Conservation (phyloP, 2,329 filamentous ascomycete genomes). For the Mariannaea sp. region DNA sequence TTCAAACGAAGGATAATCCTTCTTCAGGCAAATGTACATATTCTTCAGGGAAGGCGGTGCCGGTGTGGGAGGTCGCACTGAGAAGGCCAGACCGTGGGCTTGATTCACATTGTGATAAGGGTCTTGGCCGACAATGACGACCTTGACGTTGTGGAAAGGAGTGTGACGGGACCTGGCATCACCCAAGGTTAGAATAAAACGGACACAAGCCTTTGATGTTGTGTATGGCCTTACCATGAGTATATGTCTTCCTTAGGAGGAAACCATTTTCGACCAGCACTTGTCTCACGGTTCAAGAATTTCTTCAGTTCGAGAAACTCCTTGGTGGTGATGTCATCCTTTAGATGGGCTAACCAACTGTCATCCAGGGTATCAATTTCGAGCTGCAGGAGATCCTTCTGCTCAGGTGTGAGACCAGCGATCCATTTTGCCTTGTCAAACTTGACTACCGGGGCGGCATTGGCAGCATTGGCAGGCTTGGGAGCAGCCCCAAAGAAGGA, state of each 20-base stretch:
- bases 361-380: slow-evolving; percentile 93
- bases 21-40: slow-evolving; percentile 87
- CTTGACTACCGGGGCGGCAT: slow-evolving; percentile 49
- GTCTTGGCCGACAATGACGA: slow-evolving; percentile 93
- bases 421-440: slow-evolving; percentile 94
- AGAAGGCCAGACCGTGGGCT: slow-evolving; percentile 95
- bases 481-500: slow-evolving; percentile 80
- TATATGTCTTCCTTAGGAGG: slow-evolving; percentile 90
- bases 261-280: slow-evolving; percentile 77
- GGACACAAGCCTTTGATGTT: neutral
- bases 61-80: slow-evolving; percentile 83
- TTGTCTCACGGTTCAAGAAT: slow-evolving; percentile 80
- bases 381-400: slow-evolving; percentile 79
- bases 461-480: slow-evolving; percentile 50
- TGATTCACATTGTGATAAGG: slow-evolving; percentile 96
- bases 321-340: slow-evolving; percentile 78
- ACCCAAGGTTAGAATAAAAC: slow-evolving; percentile 21
- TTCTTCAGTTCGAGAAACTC: slow-evolving; percentile 88
- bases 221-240: slow-evolving; percentile 76
- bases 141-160: slow-evolving; percentile 84
- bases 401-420: slow-evolving; percentile 76
- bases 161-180: slow-evolving; percentile 86
- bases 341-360: slow-evolving; percentile 87
- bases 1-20: slow-evolving; percentile 82
- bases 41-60: slow-evolving; percentile 91